Conservation (phyloP, 495 filamentous ascomycete species). For the Hypoxylon rickii region DNA sequence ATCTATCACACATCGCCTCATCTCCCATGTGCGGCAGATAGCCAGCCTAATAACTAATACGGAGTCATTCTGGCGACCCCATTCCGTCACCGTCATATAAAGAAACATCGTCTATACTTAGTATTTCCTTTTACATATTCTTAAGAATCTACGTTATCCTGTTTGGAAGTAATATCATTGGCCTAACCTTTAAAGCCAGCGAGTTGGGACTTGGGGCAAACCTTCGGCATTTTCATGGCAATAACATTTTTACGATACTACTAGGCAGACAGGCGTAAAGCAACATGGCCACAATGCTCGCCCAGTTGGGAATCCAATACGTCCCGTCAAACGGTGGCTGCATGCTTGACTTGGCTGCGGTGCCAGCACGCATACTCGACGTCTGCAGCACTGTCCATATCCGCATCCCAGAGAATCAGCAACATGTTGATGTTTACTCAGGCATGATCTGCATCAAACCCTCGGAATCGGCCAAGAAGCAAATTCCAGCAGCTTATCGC, state of each 20-base stretch:
- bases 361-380: constrained; percentile 9
- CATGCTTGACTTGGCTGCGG: constrained; percentile 28
- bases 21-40: background rate
- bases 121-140: background rate
- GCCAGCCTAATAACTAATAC: constrained; percentile 18
- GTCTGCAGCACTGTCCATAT: constrained; percentile 30
- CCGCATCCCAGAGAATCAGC: constrained; percentile 16
- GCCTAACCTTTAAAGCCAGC: background rate
- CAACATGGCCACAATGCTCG: constrained; percentile 17
- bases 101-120: background rate
- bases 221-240: background rate
- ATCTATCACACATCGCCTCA: background rate
- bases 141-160: background rate
- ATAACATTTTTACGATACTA: background rate
- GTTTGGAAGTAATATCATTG: background rate
- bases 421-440: constrained; percentile 13
- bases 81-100: constrained; percentile 17
- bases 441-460: constrained; percentile 34
- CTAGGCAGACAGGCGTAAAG: background rate
- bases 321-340: constrained; percentile 22
- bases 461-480: background rate
- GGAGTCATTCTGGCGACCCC: constrained; percentile 12
- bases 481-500: constrained; percentile 1
- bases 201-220: background rate
- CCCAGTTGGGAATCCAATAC: constrained; percentile 21